Conservation (phyloP, 305 asterid species). For the Euphrasia arctica region DNA sequence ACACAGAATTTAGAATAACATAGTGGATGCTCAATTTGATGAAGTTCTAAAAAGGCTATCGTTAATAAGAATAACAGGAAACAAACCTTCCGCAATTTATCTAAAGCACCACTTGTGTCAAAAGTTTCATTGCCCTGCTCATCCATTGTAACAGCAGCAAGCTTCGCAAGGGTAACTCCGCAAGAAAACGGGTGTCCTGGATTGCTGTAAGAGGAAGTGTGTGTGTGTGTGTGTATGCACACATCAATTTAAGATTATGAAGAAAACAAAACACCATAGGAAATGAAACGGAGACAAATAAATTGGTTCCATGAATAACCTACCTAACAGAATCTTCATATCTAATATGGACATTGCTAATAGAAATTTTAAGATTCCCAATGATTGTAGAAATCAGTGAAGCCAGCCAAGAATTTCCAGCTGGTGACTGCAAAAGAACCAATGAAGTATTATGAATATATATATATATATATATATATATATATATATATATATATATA, state of each 20-base stretch:
- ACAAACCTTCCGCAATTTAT: slow-evolving; percentile 91
- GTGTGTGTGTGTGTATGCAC: neutral
- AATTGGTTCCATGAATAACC: slow-evolving; percentile 26
- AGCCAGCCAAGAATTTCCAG: slow-evolving; percentile 98
- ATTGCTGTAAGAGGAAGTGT: slow-evolving; percentile 48
- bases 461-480: too few relatives aligned
- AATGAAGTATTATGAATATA: slow-evolving; percentile 20
- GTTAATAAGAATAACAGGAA: slow-evolving; percentile 25
- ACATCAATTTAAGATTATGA: slow-evolving; percentile 23
- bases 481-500: too few relatives aligned
- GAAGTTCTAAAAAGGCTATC: slow-evolving; percentile 7
- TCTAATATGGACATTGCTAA: slow-evolving; percentile 93
- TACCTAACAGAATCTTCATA: slow-evolving; percentile 95
- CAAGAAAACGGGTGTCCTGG: slow-evolving; percentile 93
- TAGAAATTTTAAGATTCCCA: slow-evolving; percentile 95
- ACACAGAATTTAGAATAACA: too few relatives aligned
- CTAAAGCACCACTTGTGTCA: slow-evolving; percentile 98
- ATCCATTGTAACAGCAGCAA: slow-evolving; percentile 98
- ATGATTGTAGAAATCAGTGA: slow-evolving; percentile 88
- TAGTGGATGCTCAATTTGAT: too few relatives aligned
- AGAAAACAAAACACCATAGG: slow-evolving; percentile 25
- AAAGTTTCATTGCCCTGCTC: slow-evolving; percentile 98
- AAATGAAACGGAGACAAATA: slow-evolving; percentile 16
- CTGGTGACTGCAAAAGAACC: slow-evolving; percentile 60
- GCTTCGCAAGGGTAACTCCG: slow-evolving; percentile 95